phyloP scores from a whole-genome alignment of 1,139 yeast species.

The Kodamaea anthophila region DNA sequence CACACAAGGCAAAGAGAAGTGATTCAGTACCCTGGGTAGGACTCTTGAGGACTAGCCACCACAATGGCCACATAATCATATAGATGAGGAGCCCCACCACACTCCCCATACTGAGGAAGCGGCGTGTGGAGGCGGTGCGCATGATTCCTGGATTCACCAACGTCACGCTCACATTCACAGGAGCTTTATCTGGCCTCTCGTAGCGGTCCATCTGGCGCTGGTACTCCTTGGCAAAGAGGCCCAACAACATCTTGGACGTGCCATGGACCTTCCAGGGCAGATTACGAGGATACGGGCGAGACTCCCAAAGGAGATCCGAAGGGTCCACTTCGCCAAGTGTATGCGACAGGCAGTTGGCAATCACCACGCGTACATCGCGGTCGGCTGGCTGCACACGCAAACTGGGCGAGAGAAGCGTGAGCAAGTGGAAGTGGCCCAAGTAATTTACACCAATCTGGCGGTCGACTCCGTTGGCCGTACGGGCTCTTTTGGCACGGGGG shows the following conservation, averaged over 20 bases:
- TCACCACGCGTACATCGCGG: conserved; percentile 77
- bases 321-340: conserved; percentile 62
- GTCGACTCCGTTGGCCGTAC: conserved; percentile 79
- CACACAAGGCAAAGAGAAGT: conserved; percentile 58
- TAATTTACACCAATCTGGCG: conserved; percentile 79
- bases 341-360: conserved; percentile 73
- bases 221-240: conserved; percentile 67
- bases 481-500: conserved; percentile 50
- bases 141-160: conserved; percentile 88
- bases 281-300: conserved; percentile 51
- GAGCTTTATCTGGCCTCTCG: conserved; percentile 61
- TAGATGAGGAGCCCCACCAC: conserved; percentile 65
- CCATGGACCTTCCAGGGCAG: conserved; percentile 78
- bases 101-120: conserved; percentile 73
- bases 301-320: conserved; percentile 62
- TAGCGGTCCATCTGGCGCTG: conserved; percentile 56
- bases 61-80: conserved; percentile 66
- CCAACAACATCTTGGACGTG: conserved; percentile 68
- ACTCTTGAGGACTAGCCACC: conserved; percentile 76
- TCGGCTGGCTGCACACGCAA: conserved; percentile 88
- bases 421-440: conserved; percentile 70
- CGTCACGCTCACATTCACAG: conserved; percentile 64
- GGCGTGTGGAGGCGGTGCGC: conserved; percentile 80
- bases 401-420: conserved; percentile 75
- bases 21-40: conserved; percentile 78